These are phyloP conservation scores for Tilletia caries DNA, from an alignment of 1,284 basidiomycete species.

Conservation along the genomic window DNA sequence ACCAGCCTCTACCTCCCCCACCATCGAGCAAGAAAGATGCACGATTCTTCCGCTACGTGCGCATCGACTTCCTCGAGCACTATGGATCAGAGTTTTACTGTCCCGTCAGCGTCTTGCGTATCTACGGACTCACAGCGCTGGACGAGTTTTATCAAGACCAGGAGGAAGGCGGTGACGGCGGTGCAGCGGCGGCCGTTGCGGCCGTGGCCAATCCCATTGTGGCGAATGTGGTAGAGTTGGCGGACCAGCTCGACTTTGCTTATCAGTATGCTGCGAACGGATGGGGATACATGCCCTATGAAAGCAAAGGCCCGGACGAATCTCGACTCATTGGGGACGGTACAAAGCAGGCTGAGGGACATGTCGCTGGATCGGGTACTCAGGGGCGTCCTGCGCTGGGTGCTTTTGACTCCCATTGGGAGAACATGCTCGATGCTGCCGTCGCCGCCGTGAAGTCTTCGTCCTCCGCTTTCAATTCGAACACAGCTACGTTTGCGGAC, in stretches of 20 bases:
- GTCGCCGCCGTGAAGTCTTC: background rate
- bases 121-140: constrained; percentile 93
- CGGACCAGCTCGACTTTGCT: constrained; percentile 13
- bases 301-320: background rate
- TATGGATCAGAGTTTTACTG: constrained; percentile 96
- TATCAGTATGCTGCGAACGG: constrained; percentile 12
- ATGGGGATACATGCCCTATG: background rate
- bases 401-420: background rate
- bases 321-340: constrained; percentile 4
- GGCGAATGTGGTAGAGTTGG: constrained; percentile 6
- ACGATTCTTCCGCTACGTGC: constrained; percentile 67
- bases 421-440: constrained; percentile 2
- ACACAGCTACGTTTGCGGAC: background rate
- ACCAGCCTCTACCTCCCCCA: background rate
- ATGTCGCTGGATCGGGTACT: too few relatives aligned
- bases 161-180: constrained; percentile 61
- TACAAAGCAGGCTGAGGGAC: too few relatives aligned
- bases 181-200: background rate
- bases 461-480: background rate
- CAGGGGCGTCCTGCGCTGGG: too few relatives aligned
- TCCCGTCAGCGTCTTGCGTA: constrained; percentile 84
- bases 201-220: background rate
- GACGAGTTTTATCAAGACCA: constrained; percentile 74
- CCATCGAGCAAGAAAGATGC: constrained; percentile 1
- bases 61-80: constrained; percentile 89